Conservation (phyloP, 2,329 filamentous ascomycete species). For the Neurospora crassa region DNA sequence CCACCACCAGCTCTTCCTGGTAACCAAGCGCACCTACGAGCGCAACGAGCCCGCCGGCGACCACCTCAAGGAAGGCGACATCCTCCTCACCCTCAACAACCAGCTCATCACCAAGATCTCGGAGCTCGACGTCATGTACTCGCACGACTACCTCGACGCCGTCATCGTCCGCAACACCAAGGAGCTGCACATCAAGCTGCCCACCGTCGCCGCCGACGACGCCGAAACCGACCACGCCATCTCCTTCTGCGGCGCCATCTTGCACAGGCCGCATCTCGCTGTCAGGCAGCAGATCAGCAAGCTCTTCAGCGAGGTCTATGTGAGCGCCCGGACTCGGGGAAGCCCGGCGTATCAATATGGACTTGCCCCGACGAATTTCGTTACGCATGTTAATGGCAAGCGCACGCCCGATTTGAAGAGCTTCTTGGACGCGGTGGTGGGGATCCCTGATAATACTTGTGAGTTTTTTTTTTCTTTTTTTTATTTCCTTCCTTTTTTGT, state of each 20-base stretch:
- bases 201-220: slow-evolving; percentile 79
- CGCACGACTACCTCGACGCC: slow-evolving; percentile 71
- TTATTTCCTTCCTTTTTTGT: background rate
- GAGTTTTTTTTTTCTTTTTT: slow-evolving; percentile 23
- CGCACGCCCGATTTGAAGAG: slow-evolving; percentile 71
- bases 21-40: slow-evolving; percentile 69
- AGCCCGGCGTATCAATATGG: slow-evolving; percentile 85
- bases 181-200: slow-evolving; percentile 66
- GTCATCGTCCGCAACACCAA: slow-evolving; percentile 78
- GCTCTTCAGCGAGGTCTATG: slow-evolving; percentile 92
- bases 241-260: slow-evolving; percentile 87
- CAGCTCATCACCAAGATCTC: slow-evolving; percentile 88
- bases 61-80: slow-evolving; percentile 79
- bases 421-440: slow-evolving; percentile 72
- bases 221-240: slow-evolving; percentile 88
- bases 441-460: slow-evolving; percentile 93
- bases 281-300: slow-evolving; percentile 96
- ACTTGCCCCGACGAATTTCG: slow-evolving; percentile 91
- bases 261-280: slow-evolving; percentile 90
- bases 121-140: slow-evolving; percentile 95
- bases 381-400: slow-evolving; percentile 88
- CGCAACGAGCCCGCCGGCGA: slow-evolving; percentile 28
- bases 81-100: slow-evolving; percentile 82
- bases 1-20: slow-evolving; percentile 96
- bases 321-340: slow-evolving; percentile 75